Percentiles rank a stretch among this genome's conserved stretches.
These are phyloP conservation scores for Fusarium coffeatum DNA, from an alignment of 2,329 filamentous ascomycete species.

Conservation along the genomic window DNA sequence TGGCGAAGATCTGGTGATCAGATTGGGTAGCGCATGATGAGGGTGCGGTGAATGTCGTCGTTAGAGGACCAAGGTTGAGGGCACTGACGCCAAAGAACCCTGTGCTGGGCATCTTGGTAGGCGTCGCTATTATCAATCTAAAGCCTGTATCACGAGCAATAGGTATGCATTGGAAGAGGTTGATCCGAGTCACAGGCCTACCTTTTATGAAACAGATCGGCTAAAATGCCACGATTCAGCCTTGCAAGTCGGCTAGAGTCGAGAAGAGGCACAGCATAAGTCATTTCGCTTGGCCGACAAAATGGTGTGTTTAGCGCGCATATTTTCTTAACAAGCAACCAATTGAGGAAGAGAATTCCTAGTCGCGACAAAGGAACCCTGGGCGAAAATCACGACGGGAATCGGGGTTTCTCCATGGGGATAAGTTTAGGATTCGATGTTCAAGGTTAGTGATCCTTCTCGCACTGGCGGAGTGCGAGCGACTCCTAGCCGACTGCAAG, in stretches of 20 bases:
- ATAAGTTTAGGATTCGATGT: neutral
- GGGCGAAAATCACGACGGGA: fast-evolving
- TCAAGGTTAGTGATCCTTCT: neutral
- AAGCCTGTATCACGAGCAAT: no score
- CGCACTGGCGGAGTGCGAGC: fast-evolving
- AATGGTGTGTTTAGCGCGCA: no score
- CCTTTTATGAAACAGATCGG: neutral
- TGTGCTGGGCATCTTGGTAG: neutral
- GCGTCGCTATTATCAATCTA: no score
- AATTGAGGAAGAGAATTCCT: neutral
- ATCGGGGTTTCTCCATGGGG: neutral
- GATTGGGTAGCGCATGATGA: constrained; percentile 2
- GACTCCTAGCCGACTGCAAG: neutral
- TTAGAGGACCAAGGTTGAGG: constrained; percentile 2
- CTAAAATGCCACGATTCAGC: neutral
- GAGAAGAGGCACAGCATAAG: neutral
- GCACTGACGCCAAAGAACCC: constrained; percentile 4
- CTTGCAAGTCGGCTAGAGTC: neutral
- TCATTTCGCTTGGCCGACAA: no score
- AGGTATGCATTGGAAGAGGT: no score
- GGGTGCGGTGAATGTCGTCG: neutral
- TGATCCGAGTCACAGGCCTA: no score
- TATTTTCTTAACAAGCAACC: fast-evolving
- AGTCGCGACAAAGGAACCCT: neutral
- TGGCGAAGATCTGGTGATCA: neutral